Evolutionary conservation across 108 stramenopile genomes (phyloP), one percentile per base, ranked within the genome.

Genomic region (Pseudonitzschia pungens): DNA sequence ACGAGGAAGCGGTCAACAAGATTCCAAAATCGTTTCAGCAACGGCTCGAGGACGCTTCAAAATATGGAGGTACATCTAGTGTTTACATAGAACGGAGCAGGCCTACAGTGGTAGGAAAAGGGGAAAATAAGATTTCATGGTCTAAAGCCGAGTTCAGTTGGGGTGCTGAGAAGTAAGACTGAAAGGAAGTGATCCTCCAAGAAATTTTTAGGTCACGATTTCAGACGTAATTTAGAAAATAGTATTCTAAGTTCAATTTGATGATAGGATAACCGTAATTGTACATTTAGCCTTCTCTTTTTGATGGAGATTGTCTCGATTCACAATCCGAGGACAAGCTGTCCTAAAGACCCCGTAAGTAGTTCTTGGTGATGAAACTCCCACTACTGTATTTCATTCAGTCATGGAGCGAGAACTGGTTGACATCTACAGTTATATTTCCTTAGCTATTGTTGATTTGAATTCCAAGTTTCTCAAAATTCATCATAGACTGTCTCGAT

Each of bases 61-160:
- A 48, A 40, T 66, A 62, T 56, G 40, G 65, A 57, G 73, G 65
- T 29, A 65, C 27, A 56, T 74, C 65, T 16, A 64, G 73, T 36
- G 10, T 45, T 43, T 33, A 33, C 12, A 43, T 42, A 18, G 42
- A 33, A 31, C 10, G 15, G 15, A 60, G 28, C 28, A 15, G 11
- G 11, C 11, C 24, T 18, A n/a, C n/a, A n/a, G 28, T 60, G 32
- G 24, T 60, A 29, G 28, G 28, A 60, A 33, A 60, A 14, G 59
- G 59, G 59, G 65, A 66, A 8, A 42, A 66, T 4, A 20, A 43
- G 21, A 66, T 66, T 22, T 16, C 36, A 12, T 66, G 65, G 65
- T 45, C 43, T 36, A 66, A 66, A 10, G 65, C 27, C 59, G 59
- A 0, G 28, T 60, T 60, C 59, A 60, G 59, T 60, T 60, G 59